Percentiles rank a stretch among this genome's conserved stretches.
Evolutionary conservation across 2,329 filamentous ascomycete species (phyloP).

Genomic region (Sclerotinia spermophila): DNA sequence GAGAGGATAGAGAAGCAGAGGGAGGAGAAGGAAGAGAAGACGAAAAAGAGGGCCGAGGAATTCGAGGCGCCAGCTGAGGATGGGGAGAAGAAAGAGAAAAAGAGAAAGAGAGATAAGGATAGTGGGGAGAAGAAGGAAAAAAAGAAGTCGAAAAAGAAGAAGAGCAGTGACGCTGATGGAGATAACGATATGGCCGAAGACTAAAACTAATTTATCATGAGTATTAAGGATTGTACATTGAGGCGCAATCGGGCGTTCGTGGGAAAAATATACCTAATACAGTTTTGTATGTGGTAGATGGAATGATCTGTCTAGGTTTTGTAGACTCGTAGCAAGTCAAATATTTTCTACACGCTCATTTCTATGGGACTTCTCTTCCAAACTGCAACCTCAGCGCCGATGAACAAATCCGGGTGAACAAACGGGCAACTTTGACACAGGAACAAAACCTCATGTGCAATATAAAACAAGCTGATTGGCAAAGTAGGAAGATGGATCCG

Average conservation of each 20-base stretch:
- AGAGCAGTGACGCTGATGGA: constrained; percentile 20
- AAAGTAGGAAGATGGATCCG: neutral
- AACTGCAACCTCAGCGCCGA: neutral
- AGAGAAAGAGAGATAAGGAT: constrained; percentile 37
- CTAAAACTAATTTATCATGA: constrained; percentile 1
- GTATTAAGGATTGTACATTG: neutral
- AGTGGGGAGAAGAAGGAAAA: constrained; percentile 31
- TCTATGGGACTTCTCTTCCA: neutral
- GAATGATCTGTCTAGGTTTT: neutral
- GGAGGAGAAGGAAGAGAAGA: constrained; percentile 83
- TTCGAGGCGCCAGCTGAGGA: constrained; percentile 84
- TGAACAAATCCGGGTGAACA: neutral
- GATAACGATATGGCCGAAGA: constrained; percentile 18
- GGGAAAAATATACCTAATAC: constrained; percentile 11
- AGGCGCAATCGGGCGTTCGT: constrained; percentile 17
- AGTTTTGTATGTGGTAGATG: constrained; percentile 7
- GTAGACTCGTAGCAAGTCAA: constrained; percentile 4
- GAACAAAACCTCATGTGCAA: neutral
- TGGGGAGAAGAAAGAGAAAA: constrained; percentile 50
- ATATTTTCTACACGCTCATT: constrained; percentile 2
- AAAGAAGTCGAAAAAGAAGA: constrained; percentile 23
- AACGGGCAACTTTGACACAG: neutral
- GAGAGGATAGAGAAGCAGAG: constrained; percentile 81
- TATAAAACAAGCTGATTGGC: neutral
- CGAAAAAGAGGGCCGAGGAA: constrained; percentile 77